Evolutionary conservation across 495 filamentous ascomycete genomes (phyloP).

Genomic region (Xylaria longipes): DNA sequence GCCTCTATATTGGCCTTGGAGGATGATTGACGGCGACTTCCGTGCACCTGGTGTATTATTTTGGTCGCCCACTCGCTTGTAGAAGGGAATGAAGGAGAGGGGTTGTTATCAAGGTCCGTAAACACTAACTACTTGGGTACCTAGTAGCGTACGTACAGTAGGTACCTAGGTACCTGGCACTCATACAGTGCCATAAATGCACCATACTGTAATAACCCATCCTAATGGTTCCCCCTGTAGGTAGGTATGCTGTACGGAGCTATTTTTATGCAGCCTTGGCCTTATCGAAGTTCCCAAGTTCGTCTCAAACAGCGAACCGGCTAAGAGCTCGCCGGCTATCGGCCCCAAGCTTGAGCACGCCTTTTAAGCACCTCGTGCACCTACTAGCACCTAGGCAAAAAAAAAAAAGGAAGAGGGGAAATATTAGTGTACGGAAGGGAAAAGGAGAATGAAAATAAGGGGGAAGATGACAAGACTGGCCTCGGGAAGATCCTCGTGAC

Average conservation of each 20-base stretch:
- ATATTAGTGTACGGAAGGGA: not conserved
- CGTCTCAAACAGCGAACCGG: constrained; percentile 4
- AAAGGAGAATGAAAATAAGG: not conserved
- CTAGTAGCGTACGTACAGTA: too few species aligned
- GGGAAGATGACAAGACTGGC: not conserved
- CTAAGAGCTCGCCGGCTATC: constrained; percentile 18
- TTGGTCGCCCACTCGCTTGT: not conserved
- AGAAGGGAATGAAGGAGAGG: not conserved
- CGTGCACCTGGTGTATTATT: not conserved
- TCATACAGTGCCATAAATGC: not conserved
- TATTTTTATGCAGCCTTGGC: constrained; percentile 10
- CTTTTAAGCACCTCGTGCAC: not conserved
- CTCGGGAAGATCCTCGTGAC: constrained; percentile 39
- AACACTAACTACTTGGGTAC: too few species aligned
- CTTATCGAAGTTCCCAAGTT: constrained; percentile 10
- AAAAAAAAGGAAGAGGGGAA: constrained; percentile 7
- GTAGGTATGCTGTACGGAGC: constrained; percentile 1
- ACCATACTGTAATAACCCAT: not conserved
- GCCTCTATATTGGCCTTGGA: not conserved
- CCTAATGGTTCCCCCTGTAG: constrained; percentile 7
- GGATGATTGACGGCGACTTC: not conserved
- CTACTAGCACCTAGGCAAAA: not conserved
- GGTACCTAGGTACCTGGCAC: not conserved
- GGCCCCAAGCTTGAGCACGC: constrained; percentile 8
- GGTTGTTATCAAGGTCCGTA: not conserved